Evolutionary conservation across 164 flowering plant species (phyloP).

Genomic region (Nymphaea colorata): DNA sequence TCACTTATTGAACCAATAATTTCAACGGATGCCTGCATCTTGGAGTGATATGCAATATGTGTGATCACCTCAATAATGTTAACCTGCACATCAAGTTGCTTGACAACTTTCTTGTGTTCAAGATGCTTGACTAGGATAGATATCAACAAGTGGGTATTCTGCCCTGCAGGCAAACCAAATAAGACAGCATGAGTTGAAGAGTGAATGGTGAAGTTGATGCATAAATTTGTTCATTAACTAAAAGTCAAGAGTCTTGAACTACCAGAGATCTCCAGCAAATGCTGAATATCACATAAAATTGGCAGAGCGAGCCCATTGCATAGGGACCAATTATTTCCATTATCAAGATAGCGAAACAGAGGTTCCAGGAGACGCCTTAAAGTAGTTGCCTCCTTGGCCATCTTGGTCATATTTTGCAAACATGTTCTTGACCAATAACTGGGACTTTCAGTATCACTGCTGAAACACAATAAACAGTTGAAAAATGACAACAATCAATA

Average conservation of each 20-base stretch:
- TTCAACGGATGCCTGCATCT: constrained; percentile 43
- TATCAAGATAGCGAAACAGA: constrained; percentile 57
- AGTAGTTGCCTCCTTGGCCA: constrained; percentile 73
- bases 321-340: constrained; percentile 56
- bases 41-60: constrained; percentile 40
- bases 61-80: constrained; percentile 39
- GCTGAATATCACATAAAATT: constrained; percentile 51
- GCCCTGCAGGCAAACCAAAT: constrained; percentile 29
- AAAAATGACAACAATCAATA: neutral
- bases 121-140: constrained; percentile 78
- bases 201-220: neutral
- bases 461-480: constrained; percentile 7
- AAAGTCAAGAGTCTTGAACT: neutral
- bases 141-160: constrained; percentile 49
- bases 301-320: constrained; percentile 57
- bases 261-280: constrained; percentile 71
- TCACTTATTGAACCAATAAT: constrained; percentile 57
- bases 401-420: constrained; percentile 55
- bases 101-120: constrained; percentile 70
- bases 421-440: constrained; percentile 80
- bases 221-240: neutral
- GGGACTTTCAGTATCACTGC: constrained; percentile 56
- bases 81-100: constrained; percentile 41
- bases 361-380: constrained; percentile 84
- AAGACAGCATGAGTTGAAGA: neutral